A percentile compares a stretch with the other conserved stretches of the same genome.
Conservation (phyloP, 2,329 filamentous ascomycete genomes). For the Sporothrix curviconia region DNA sequence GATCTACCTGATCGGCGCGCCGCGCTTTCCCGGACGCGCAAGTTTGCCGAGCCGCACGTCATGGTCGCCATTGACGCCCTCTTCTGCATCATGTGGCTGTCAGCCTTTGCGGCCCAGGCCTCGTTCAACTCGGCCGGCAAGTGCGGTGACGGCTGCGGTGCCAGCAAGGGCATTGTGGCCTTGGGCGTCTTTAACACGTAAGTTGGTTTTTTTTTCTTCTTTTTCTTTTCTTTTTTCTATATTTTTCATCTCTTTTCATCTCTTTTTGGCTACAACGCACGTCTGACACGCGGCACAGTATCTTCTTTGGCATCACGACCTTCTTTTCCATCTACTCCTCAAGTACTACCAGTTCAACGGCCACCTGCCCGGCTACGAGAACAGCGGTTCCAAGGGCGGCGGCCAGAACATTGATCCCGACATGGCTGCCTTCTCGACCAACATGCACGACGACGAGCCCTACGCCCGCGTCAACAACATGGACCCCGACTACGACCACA, state of each 20-base stretch:
- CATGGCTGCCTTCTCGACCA: conserved; percentile 63
- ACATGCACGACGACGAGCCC: conserved; percentile 59
- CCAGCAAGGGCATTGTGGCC: conserved; percentile 58
- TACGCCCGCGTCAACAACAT: conserved; percentile 53
- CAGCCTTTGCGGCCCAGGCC: conserved; percentile 59
- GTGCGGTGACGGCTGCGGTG: conserved; percentile 50
- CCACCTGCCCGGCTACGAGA: conserved; percentile 55
- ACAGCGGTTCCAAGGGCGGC: conserved; percentile 28
- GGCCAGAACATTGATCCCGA: conserved; percentile 57
- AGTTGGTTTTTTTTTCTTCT: conserved; percentile 23
- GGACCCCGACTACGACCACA: conserved; percentile 43
- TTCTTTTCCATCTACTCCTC: conserved; percentile 53
- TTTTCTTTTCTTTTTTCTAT: background rate
- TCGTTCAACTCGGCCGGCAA: conserved; percentile 52
- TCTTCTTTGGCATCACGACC: conserved; percentile 49
- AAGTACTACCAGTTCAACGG: conserved; percentile 58
- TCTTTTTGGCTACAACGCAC: background rate
- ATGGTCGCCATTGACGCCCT: conserved; percentile 54
- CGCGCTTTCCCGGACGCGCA: conserved; percentile 56
- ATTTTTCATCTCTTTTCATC: background rate
- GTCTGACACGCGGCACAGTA: conserved; percentile 32
- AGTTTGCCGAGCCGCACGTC: conserved; percentile 54
- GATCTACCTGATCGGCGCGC: conserved; percentile 59
- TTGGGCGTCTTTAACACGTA: conserved; percentile 59
- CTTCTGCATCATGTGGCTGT: conserved; percentile 58